Percentiles rank a stretch among this genome's conserved stretches.
Evolutionary conservation across 2,329 filamentous ascomycete genomes (phyloP).

Genomic region (Hypoxylon rubiginosum): DNA sequence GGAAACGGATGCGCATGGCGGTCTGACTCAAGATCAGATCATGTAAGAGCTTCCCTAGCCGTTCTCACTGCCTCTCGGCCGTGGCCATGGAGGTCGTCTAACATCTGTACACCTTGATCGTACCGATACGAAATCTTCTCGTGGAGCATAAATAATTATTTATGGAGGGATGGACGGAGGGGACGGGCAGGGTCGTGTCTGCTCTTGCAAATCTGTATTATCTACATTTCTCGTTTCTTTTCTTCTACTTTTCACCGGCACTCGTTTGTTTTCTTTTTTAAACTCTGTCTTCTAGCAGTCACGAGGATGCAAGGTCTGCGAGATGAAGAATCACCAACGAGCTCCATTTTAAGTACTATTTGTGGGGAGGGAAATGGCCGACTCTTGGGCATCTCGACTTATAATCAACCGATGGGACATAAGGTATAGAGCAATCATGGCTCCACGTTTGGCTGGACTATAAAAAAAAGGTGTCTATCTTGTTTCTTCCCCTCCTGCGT

Average conservation of each 20-base stretch:
- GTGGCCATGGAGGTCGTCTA: conserved; percentile 5
- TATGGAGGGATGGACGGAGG: conserved; percentile 21
- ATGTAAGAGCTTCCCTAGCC: conserved; percentile 72
- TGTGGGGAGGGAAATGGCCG: conserved; percentile 7
- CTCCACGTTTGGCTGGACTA: conserved; percentile 22
- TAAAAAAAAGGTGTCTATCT: conserved; percentile 25
- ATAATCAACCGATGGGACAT: conserved; percentile 21
- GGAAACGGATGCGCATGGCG: conserved; percentile 82
- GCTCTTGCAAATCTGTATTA: conserved; percentile 42
- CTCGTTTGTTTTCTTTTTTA: conserved; percentile 26
- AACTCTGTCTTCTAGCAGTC: conserved; percentile 28
- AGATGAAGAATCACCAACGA: conserved; percentile 25
- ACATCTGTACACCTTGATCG: conserved; percentile 10
- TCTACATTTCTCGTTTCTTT: conserved; percentile 28
- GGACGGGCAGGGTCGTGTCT: conserved; percentile 27
- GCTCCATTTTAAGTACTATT: conserved; percentile 28
- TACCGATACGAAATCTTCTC: conserved; percentile 10
- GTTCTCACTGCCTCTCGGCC: conserved; percentile 3
- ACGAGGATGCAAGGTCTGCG: conserved; percentile 26
- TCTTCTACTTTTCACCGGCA: conserved; percentile 16
- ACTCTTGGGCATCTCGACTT: conserved; percentile 21
- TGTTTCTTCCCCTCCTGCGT: conserved; percentile 26
- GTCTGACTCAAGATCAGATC: conserved; percentile 96
- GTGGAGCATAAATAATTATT: conserved; percentile 14
- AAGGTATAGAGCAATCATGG: conserved; percentile 12